Evolutionary conservation across 306 rosid genomes (phyloP).

Genomic region (Comarum palustre): DNA sequence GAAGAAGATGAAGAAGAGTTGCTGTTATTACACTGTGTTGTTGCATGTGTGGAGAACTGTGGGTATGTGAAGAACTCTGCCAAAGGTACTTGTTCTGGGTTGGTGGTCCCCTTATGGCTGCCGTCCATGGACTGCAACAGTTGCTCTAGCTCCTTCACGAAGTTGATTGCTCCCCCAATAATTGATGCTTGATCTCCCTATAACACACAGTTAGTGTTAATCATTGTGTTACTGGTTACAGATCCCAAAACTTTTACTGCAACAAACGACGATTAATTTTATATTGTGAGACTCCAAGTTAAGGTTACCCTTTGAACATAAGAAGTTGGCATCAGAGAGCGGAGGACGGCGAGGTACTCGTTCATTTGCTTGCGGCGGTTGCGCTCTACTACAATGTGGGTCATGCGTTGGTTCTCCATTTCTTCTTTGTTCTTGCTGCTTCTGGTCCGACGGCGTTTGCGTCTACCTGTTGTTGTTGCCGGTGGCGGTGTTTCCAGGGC

Average conservation of each 20-base stretch:
- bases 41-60: slow-evolving; percentile 57
- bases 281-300: not conserved
- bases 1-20: not conserved
- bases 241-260: not conserved
- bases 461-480: slow-evolving; percentile 29
- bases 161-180: slow-evolving; percentile 89
- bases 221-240: not conserved
- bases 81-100: slow-evolving; percentile 38
- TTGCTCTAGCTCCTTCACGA: slow-evolving; percentile 87
- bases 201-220: not conserved
- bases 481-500: slow-evolving; percentile 1
- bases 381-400: slow-evolving; percentile 92
- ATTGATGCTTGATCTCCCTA: slow-evolving; percentile 97
- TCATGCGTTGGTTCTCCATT: slow-evolving; percentile 85
- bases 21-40: slow-evolving; percentile 20
- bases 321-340: slow-evolving; percentile 85
- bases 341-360: slow-evolving; percentile 68
- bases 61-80: slow-evolving; percentile 78
- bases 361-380: slow-evolving; percentile 91
- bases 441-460: slow-evolving; percentile 67
- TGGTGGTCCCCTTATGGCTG: slow-evolving; percentile 24
- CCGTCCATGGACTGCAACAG: slow-evolving; percentile 58
- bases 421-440: slow-evolving; percentile 69
- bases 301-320: slow-evolving; percentile 77
- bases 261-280: not conserved